Conservation (phyloP, 257 asterid species). For the Datura wrightii region DNA sequence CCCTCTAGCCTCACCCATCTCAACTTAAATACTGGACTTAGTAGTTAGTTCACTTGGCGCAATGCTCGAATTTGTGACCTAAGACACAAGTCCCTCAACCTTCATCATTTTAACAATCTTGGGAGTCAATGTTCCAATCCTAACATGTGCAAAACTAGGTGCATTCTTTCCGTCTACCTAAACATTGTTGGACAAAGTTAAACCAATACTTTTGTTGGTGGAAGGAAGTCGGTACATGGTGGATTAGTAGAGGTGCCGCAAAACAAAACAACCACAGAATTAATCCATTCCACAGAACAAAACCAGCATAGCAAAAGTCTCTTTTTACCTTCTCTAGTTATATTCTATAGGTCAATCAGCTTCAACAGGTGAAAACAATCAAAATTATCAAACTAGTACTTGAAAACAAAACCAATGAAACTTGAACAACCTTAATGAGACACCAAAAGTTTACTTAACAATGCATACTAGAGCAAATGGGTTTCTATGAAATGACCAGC, state of each 20-base stretch:
- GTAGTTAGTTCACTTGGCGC: not conserved
- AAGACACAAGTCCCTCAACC: conserved; percentile 3
- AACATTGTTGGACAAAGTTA: not conserved
- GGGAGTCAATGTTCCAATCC: not conserved
- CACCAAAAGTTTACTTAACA: not conserved
- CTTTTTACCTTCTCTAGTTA: not conserved
- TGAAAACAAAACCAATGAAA: not conserved
- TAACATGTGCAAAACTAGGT: not conserved
- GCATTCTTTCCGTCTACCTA: not conserved
- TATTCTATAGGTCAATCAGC: not conserved
- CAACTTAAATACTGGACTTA: not conserved
- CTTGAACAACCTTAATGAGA: not conserved
- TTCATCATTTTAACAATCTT: not conserved
- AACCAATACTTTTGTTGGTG: not conserved
- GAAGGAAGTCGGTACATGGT: not conserved
- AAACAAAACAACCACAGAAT: no score
- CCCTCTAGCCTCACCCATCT: not conserved
- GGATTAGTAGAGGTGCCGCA: not conserved
- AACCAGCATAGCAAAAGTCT: not conserved
- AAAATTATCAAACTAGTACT: not conserved
- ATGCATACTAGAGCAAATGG: not conserved
- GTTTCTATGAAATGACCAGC: not conserved
- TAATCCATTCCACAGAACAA: not conserved
- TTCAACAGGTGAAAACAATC: not conserved
- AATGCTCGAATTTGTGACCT: not conserved